A percentile compares a stretch with the other conserved stretches of the same genome.
Evolutionary conservation across 768 basidiomycete species (phyloP).

Genomic region (Candolleomyces eurysporus): DNA sequence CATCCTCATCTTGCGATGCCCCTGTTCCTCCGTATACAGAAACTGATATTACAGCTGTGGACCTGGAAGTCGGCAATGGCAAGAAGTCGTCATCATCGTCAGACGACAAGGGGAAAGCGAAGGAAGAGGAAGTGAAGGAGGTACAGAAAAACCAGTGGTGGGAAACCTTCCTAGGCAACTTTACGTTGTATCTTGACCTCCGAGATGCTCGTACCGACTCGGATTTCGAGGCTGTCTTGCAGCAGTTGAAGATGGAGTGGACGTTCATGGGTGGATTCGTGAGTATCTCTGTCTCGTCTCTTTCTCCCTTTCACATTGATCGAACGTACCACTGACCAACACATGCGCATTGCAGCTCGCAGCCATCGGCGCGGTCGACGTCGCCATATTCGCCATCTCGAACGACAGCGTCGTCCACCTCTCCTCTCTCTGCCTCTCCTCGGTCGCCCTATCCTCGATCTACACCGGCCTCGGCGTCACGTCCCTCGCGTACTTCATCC

Average conservation of each 20-base stretch:
- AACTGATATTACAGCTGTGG: background rate
- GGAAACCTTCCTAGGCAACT: constrained; percentile 43
- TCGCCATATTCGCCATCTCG: constrained; percentile 64
- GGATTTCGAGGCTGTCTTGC: constrained; percentile 50
- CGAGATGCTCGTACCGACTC: constrained; percentile 43
- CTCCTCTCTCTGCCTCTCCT: constrained; percentile 41
- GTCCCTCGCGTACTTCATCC: constrained; percentile 63
- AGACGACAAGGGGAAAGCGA: background rate
- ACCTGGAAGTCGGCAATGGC: background rate
- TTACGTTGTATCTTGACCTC: constrained; percentile 59
- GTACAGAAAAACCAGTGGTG: constrained; percentile 12
- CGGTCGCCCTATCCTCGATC: constrained; percentile 57
- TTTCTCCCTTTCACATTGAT: background rate
- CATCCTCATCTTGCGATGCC: background rate
- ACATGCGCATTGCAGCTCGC: constrained; percentile 42
- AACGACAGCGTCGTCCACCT: constrained; percentile 51
- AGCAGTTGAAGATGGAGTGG: constrained; percentile 59
- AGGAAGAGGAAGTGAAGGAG: constrained; percentile 11
- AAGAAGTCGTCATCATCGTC: background rate
- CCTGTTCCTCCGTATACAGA: constrained; percentile 4
- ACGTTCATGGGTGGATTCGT: constrained; percentile 62
- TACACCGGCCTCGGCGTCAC: constrained; percentile 65
- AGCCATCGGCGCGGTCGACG: constrained; percentile 54
- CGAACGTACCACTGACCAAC: background rate
- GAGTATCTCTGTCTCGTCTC: no score